Percentiles rank a stretch among this genome's conserved stretches.
phyloP scores from a whole-genome alignment of 2,329 filamentous ascomycete genomes.

The Incumbomyces lentus region DNA sequence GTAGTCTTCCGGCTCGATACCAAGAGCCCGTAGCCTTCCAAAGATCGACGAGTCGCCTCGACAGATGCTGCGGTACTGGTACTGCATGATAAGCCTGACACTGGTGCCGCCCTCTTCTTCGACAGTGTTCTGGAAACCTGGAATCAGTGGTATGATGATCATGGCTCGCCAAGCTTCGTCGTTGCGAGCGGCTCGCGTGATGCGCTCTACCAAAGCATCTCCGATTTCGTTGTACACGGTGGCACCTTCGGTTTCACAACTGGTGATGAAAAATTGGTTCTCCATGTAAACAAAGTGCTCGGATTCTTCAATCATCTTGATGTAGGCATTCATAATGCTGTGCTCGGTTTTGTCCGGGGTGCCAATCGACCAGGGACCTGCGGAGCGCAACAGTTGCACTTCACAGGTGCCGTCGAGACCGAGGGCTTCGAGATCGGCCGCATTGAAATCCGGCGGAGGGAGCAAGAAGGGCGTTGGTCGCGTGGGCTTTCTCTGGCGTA shows the following conservation, averaged over 20 bases:
- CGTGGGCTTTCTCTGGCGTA: conserved; percentile 84
- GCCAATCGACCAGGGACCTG: conserved; percentile 82
- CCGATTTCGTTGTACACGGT: conserved; percentile 89
- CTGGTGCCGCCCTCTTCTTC: conserved; percentile 89
- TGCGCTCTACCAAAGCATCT: conserved; percentile 85
- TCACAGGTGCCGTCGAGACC: conserved; percentile 91
- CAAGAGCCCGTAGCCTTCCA: conserved; percentile 63
- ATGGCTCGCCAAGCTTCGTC: conserved; percentile 83
- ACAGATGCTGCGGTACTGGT: conserved; percentile 92
- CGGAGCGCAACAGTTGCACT: conserved; percentile 87
- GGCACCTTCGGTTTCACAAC: conserved; percentile 75
- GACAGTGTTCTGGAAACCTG: conserved; percentile 96
- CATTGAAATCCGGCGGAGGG: conserved; percentile 82
- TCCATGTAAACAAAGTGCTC: conserved; percentile 98
- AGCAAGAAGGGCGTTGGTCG: conserved; percentile 87
- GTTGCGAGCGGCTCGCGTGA: conserved; percentile 71
- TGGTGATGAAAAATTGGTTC: conserved; percentile 97
- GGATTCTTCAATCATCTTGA: conserved; percentile 87
- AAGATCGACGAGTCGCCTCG: conserved; percentile 89
- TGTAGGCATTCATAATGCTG: conserved; percentile 91
- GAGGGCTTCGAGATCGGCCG: conserved; percentile 73
- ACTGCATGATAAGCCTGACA: conserved; percentile 90
- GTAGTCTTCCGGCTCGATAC: conserved; percentile 88
- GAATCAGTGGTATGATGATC: conserved; percentile 88
- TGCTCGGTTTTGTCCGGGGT: conserved; percentile 74